Base-by-base conservation (phyloP, 2,329 filamentous ascomycete genomes). In the Neurospora crassa region DNA sequence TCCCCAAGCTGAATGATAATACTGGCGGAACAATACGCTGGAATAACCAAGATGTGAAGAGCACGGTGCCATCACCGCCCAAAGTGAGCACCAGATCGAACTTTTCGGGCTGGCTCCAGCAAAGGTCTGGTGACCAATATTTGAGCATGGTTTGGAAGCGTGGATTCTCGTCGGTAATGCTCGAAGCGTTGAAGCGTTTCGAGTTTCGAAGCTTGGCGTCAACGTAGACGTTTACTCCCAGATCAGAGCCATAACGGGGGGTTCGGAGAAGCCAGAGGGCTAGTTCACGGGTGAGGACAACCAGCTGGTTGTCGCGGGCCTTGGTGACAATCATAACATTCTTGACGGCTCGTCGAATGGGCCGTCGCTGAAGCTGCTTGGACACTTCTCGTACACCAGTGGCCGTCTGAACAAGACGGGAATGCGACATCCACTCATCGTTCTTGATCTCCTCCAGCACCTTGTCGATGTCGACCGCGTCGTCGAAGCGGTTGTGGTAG, bases 241-340 rank as follows among this genome's bases (percentile, higher is more conserved):
- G 80, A 73, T 96, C 90, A 70, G 89, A 93, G 63, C 93, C 93
- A 79, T 99, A 97, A 68, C 96, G 89, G 14, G 96, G 94, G 2
- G 94, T 97, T 73, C 87, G 88, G 72, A 99, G 87, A 42, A 99
- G 86, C 93, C 95, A 99, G 76, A 90, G 88, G 12, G 95, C 86
- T 72, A 99, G 84, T 79, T 99, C 94, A 72, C 92, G 88, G 1
- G 96, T 99, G 75, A 97, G 85, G 76, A 92, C 88, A 42, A 99
- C 95, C 18, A 99, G 87, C 76, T 93, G 90, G 79, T 99, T 98
- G 82, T 99, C 96, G 74, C 96, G 90, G 29, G 96, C 96, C 82
- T 98, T 99, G 73, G 96, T 99, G 74, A 99, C 93, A 78, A 99
- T 97, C 96, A 99, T 98, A 78, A 99, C 89, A 79, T 93, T 97